Base-by-base conservation (phyloP, 2,329 filamentous ascomycete genomes). In the Passalora sequoiae region DNA sequence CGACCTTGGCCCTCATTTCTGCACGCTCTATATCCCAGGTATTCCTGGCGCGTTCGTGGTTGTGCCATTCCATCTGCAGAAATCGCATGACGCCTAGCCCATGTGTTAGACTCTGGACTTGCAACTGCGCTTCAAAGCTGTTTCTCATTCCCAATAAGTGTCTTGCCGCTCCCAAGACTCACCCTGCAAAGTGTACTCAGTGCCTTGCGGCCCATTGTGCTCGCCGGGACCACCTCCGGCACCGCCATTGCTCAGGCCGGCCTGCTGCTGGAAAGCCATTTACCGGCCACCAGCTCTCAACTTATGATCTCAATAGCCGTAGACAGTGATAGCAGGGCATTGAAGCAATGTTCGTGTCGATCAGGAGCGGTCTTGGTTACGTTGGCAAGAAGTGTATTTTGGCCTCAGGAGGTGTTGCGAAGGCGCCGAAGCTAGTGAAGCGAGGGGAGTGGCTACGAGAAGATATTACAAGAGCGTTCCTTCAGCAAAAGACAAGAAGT, bases 21-120 rank as follows among this genome's bases (percentile, higher is more conserved):
- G 94, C 92, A 63, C 89, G 84, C 69, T 98, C 92, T 64, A 98
- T 98, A 68, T 98, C 92, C 92, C 92, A 98, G 27, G 89, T 84
- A 69, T 98, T 98, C 59, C 92, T 82, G 64, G 96, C 92, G 69
- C 92, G 86, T 70, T 98, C 92, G 67, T 98, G 91, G 56, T 88
- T 84, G 69, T 98, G 92, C 92, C 92, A 98, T 78, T 98, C 91
- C 36, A 92, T 92, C 71, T 98, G 92, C 28, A 98, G 80, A 66
- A 98, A 98, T 68, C 92, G 89, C 92, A 98, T 98, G 27, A 98
- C 92, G 63, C 92, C 87, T 92, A 56, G 24, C n/a, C n/a, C n/a
- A n/a, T n/a, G n/a, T n/a, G n/a, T n/a, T n/a, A n/a, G n/a, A n/a
- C n/a, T n/a, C n/a, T n/a, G n/a, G n/a, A n/a, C n/a, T n/a, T n/a